Conservation (phyloP, 208 protist genomes). For the Angomonas ambiguus region DNA sequence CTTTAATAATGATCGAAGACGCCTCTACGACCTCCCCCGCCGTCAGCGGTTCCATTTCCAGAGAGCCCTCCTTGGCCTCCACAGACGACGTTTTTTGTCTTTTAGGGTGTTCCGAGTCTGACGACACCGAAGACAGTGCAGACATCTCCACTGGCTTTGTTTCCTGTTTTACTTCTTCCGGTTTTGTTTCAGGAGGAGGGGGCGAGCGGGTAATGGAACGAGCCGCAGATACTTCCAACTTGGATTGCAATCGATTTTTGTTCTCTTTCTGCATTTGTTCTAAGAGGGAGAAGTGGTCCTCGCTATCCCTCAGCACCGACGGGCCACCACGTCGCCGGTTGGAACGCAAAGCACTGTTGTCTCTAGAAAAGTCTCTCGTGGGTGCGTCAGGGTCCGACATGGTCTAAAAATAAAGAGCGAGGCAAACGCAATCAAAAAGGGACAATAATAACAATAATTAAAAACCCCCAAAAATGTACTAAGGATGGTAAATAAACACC, state of each 20-base stretch:
- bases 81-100: not conserved
- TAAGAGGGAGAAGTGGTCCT: slow-evolving; percentile 27
- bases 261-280: slow-evolving; percentile 76
- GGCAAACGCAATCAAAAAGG: too few relatives aligned
- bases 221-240: slow-evolving; percentile 10
- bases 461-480: slow-evolving; percentile 7
- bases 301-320: slow-evolving; percentile 2
- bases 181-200: not conserved
- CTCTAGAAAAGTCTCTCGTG: slow-evolving; percentile 23
- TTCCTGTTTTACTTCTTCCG: too few relatives aligned
- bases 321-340: slow-evolving; percentile 29
- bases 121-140: not conserved
- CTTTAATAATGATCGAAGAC: too few relatives aligned
- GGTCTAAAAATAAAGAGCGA: too few relatives aligned
- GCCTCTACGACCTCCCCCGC: not conserved
- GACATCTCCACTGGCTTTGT: not conserved
- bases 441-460: slow-evolving; percentile 6
- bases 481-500: not conserved
- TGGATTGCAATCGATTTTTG: slow-evolving; percentile 42
- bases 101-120: not conserved
- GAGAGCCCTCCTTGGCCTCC: not conserved
- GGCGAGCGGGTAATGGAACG: slow-evolving; percentile 11
- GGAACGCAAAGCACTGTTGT: slow-evolving; percentile 29
- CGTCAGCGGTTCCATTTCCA: not conserved
- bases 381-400: slow-evolving; percentile 7